phyloP scores from a whole-genome alignment of 441 rosid genomes.

The Pelargonium myrrhifolium region DNA sequence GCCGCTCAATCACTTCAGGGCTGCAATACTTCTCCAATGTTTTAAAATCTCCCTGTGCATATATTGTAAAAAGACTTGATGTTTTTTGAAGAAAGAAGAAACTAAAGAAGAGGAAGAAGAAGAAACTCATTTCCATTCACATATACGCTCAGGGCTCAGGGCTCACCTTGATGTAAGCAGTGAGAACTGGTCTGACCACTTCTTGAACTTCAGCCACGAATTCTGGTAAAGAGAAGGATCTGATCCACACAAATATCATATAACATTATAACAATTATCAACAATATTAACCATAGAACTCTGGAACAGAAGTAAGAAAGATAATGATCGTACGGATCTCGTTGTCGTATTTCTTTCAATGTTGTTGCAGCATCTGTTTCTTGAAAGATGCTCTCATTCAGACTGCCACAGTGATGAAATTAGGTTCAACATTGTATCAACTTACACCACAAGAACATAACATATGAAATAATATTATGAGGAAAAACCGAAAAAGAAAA shows the following conservation, averaged over 20 bases:
- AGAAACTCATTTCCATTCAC: neutral
- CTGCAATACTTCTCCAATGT: constrained; percentile 74
- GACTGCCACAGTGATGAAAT: constrained; percentile 41
- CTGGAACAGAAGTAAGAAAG: constrained; percentile 6
- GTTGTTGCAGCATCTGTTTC: constrained; percentile 92
- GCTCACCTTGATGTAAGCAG: constrained; percentile 67
- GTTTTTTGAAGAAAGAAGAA: neutral
- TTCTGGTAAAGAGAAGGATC: constrained; percentile 81
- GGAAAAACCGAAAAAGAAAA: no score
- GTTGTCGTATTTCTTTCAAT: constrained; percentile 66
- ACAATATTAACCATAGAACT: constrained; percentile 14
- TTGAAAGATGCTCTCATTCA: constrained; percentile 63
- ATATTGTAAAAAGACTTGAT: constrained; percentile 5
- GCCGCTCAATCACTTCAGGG: constrained; percentile 63
- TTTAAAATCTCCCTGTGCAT: constrained; percentile 69
- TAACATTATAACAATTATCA: neutral
- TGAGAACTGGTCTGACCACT: constrained; percentile 67
- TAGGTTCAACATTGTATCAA: neutral
- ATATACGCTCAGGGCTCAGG: neutral
- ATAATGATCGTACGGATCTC: constrained; percentile 69
- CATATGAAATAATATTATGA: neutral
- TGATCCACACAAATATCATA: constrained; percentile 18
- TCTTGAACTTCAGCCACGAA: constrained; percentile 83
- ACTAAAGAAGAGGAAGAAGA: neutral
- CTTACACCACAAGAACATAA: no score